Percentiles rank a stretch among this genome's conserved stretches.
Conservation (phyloP, 2,329 filamentous ascomycete species). For the Biscogniauxia mediterranea region DNA sequence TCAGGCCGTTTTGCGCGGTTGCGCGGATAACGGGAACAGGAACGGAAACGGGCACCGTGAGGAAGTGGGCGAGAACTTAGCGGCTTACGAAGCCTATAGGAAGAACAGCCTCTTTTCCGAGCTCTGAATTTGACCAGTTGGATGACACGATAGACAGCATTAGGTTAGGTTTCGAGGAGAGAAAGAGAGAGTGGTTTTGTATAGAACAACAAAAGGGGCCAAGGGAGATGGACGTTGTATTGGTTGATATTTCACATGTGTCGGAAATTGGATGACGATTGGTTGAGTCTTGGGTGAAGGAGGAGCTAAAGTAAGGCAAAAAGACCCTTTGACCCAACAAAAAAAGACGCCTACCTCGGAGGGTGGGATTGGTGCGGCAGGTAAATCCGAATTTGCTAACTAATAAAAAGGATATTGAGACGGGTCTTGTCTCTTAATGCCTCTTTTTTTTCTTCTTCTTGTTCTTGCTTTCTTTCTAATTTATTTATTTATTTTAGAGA, state of each 20-base stretch:
- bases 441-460: too few species aligned
- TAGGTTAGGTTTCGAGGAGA: conserved; percentile 8
- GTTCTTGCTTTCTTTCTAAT: too few species aligned
- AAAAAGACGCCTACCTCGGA: neutral
- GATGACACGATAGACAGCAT: neutral
- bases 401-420: neutral
- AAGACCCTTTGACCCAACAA: conserved; percentile 4
- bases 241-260: conserved; percentile 23
- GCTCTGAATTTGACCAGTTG: conserved; percentile 14
- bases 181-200: conserved; percentile 10
- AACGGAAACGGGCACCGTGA: too few species aligned
- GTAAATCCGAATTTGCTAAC: neutral
- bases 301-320: conserved; percentile 7
- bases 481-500: too few species aligned
- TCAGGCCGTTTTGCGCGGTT: conserved; percentile 16
- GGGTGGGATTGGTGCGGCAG: neutral
- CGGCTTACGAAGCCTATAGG: neutral
- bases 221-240: conserved; percentile 10
- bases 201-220: conserved; percentile 13
- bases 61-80: neutral
- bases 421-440: too few species aligned
- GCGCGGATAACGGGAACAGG: too few species aligned
- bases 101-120: neutral
- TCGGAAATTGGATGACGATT: conserved; percentile 21
- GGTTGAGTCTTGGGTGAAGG: conserved; percentile 17